These are phyloP conservation scores for Blastobotrys muscicola DNA, from an alignment of 805 yeast species.

Conservation along the genomic window DNA sequence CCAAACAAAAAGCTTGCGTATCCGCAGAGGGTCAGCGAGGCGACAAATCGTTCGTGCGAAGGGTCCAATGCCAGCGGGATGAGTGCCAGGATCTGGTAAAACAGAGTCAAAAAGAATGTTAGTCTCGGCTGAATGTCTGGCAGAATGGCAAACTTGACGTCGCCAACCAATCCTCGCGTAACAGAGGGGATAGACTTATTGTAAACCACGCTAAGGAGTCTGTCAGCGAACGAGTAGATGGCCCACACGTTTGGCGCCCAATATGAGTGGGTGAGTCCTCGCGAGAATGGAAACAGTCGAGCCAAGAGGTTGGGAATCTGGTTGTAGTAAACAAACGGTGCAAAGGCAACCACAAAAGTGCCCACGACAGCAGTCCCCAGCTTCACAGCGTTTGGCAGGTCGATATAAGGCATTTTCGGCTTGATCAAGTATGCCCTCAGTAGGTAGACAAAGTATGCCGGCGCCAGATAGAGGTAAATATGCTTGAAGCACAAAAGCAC, in stretches of 20 bases:
- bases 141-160: slow-evolving; percentile 67
- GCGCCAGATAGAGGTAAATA: slow-evolving; percentile 85
- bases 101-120: slow-evolving; percentile 73
- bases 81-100: slow-evolving; percentile 71
- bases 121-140: slow-evolving; percentile 72
- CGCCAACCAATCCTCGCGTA: slow-evolving; percentile 89
- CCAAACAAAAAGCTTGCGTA: slow-evolving; percentile 89
- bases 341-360: slow-evolving; percentile 62
- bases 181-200: slow-evolving; percentile 32
- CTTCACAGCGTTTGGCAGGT: slow-evolving; percentile 35
- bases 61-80: slow-evolving; percentile 58
- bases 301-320: slow-evolving; percentile 55
- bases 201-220: slow-evolving; percentile 37
- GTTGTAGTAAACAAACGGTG: slow-evolving; percentile 58
- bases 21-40: slow-evolving; percentile 81
- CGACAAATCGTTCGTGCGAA: slow-evolving; percentile 67
- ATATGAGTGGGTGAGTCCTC: slow-evolving; percentile 95
- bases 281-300: slow-evolving; percentile 82
- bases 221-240: slow-evolving; percentile 71
- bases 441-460: slow-evolving; percentile 79
- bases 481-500: slow-evolving; percentile 86
- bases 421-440: slow-evolving; percentile 53
- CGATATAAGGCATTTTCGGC: too few relatives aligned
- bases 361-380: slow-evolving; percentile 53
- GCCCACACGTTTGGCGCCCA: slow-evolving; percentile 99